phyloP scores from a whole-genome alignment of 2,329 filamentous ascomycete genomes.

The Neonectria hederae region DNA sequence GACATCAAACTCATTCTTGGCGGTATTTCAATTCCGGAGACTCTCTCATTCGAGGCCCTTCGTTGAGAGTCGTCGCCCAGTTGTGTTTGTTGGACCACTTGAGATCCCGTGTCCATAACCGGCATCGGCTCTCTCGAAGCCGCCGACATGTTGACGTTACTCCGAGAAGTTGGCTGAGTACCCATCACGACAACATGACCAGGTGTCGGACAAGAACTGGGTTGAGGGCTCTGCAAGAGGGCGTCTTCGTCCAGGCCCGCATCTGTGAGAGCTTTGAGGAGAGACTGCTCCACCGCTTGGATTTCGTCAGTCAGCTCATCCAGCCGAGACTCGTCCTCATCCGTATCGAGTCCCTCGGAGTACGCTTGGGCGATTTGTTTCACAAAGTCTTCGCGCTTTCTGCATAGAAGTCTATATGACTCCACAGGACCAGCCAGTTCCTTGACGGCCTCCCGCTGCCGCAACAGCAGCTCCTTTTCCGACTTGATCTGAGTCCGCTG shows the following conservation, averaged over 20 bases:
- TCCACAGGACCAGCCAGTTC: constrained; percentile 53
- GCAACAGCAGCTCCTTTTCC: constrained; percentile 59
- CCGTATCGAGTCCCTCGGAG: constrained; percentile 60
- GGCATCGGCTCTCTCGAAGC: constrained; percentile 46
- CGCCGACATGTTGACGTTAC: constrained; percentile 46
- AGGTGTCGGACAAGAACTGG: constrained; percentile 21
- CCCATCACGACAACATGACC: constrained; percentile 52
- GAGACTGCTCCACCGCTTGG: constrained; percentile 53
- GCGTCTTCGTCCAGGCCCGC: constrained; percentile 56
- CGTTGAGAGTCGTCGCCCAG: constrained; percentile 44
- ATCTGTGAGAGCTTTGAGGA: constrained; percentile 54
- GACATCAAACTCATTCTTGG: constrained; percentile 38
- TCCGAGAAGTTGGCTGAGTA: constrained; percentile 52
- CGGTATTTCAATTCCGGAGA: constrained; percentile 28
- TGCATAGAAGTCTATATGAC: constrained; percentile 53
- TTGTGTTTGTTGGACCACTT: constrained; percentile 64
- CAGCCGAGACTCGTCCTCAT: constrained; percentile 60
- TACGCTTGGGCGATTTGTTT: constrained; percentile 61
- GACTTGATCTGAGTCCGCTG: constrained; percentile 58
- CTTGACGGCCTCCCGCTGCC: constrained; percentile 57
- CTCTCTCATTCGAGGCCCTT: constrained; percentile 37
- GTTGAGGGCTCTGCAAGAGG: constrained; percentile 46
- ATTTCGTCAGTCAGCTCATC: constrained; percentile 59
- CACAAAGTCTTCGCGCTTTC: constrained; percentile 57
- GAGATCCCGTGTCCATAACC: constrained; percentile 49